Evolutionary conservation across 2,329 filamentous ascomycete species (phyloP).

Genomic region (Penicillium sp.): DNA sequence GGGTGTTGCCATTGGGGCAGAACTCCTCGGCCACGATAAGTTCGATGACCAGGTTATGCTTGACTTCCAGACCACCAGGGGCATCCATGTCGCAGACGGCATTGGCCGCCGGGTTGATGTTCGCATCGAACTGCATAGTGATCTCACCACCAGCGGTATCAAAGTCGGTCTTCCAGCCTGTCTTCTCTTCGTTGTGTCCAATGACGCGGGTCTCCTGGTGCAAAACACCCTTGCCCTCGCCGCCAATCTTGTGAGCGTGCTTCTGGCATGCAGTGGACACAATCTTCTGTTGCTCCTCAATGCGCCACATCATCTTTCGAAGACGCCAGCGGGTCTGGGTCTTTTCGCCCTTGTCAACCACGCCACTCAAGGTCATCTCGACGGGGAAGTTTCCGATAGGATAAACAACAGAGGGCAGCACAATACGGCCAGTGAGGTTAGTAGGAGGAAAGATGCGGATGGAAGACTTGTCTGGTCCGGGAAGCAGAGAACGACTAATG

Average conservation of each 20-base stretch:
- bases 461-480: constrained; percentile 79
- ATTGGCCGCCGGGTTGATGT: constrained; percentile 59
- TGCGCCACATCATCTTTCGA: constrained; percentile 86
- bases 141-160: constrained; percentile 67
- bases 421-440: constrained; percentile 81
- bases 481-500: constrained; percentile 75
- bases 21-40: constrained; percentile 94
- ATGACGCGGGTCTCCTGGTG: constrained; percentile 76
- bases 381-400: constrained; percentile 80
- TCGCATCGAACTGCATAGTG: constrained; percentile 73
- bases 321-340: constrained; percentile 82
- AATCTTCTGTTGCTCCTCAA: constrained; percentile 82
- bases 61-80: constrained; percentile 71
- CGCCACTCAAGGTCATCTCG: constrained; percentile 78
- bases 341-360: constrained; percentile 68
- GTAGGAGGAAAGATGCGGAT: constrained; percentile 95
- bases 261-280: constrained; percentile 76
- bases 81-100: constrained; percentile 76
- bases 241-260: constrained; percentile 66
- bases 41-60: constrained; percentile 84
- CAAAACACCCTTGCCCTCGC: constrained; percentile 66
- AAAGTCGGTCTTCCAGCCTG: constrained; percentile 85
- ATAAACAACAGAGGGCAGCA: constrained; percentile 79
- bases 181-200: constrained; percentile 76
- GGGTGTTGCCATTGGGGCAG: constrained; percentile 65